phyloP scores from a whole-genome alignment of 1,284 basidiomycete species.

The Agroathelia rolfsii region DNA sequence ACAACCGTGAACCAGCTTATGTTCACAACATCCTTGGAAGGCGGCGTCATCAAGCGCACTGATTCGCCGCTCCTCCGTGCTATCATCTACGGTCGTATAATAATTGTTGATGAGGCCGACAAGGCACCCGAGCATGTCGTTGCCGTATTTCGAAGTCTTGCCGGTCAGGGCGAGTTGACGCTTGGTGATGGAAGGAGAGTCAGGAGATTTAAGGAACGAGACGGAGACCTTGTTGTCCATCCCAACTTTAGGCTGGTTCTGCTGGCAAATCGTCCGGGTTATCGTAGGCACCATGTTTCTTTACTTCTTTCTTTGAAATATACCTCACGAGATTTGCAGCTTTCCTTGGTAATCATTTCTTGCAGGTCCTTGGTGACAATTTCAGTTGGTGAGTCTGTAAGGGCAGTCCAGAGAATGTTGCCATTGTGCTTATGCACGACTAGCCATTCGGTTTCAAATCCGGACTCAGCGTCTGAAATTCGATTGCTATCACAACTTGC shows the following conservation, averaged over 20 bases:
- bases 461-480: conserved; percentile 50
- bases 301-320: neutral
- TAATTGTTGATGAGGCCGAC: conserved; percentile 61
- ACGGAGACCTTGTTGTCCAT: conserved; percentile 48
- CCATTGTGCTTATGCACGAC: neutral
- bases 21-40: conserved; percentile 52
- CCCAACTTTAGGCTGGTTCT: conserved; percentile 52
- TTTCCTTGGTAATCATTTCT: conserved; percentile 62
- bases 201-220: conserved; percentile 31
- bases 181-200: conserved; percentile 53
- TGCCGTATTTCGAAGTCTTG: conserved; percentile 56
- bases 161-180: conserved; percentile 51
- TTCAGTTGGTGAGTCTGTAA: conserved; percentile 33
- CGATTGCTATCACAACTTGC: conserved; percentile 50
- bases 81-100: conserved; percentile 45
- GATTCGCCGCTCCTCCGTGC: conserved; percentile 59
- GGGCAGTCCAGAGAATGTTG: neutral
- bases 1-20: conserved; percentile 61
- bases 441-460: conserved; percentile 54
- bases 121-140: conserved; percentile 65
- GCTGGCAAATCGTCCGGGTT: conserved; percentile 62
- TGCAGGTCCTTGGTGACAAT: conserved; percentile 59
- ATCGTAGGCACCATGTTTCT: conserved; percentile 39
- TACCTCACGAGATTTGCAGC: conserved; percentile 25
- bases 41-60: conserved; percentile 45